Conservation (phyloP, 257 asterid species). For the Gardenia jasminoides region DNA sequence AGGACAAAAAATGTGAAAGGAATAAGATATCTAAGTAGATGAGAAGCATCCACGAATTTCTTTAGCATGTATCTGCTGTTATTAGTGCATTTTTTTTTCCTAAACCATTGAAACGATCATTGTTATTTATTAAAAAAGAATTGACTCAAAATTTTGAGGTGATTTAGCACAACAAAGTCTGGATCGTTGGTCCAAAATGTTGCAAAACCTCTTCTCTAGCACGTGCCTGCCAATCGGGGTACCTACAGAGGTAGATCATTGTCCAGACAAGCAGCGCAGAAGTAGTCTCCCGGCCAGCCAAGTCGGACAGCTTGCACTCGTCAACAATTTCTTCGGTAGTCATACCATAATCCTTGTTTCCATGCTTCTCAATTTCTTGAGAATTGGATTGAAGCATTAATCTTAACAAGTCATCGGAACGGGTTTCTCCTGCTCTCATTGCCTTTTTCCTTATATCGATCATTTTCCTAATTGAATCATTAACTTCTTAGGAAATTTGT, state of each 20-base stretch:
- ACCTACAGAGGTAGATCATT: slow-evolving; percentile 42
- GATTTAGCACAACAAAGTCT: slow-evolving; percentile 34
- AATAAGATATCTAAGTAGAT: too few relatives aligned
- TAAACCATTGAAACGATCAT: too few relatives aligned
- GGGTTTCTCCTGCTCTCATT: not conserved
- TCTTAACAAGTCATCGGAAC: slow-evolving; percentile 36
- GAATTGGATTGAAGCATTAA: slow-evolving; percentile 40
- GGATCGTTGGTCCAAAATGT: slow-evolving; percentile 32
- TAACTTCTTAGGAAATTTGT: slow-evolving; percentile 14
- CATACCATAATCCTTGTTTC: slow-evolving; percentile 32
- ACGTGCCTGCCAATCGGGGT: slow-evolving; percentile 46
- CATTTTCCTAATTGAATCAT: not conserved
- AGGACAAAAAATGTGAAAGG: not conserved
- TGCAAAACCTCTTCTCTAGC: slow-evolving; percentile 53
- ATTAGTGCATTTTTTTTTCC: too few relatives aligned
- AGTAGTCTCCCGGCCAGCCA: slow-evolving; percentile 67
- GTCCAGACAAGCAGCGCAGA: slow-evolving; percentile 51
- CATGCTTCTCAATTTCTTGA: slow-evolving; percentile 29
- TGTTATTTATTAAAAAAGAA: too few relatives aligned
- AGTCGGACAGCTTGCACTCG: slow-evolving; percentile 57
- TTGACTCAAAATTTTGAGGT: slow-evolving; percentile 35
- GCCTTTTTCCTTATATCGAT: too few relatives aligned
- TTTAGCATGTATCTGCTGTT: too few relatives aligned
- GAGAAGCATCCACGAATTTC: not conserved
- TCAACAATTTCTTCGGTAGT: slow-evolving; percentile 47